These are phyloP conservation scores for Yarrowia sp. DNA, from an alignment of 805 yeast species.

Conservation along the genomic window DNA sequence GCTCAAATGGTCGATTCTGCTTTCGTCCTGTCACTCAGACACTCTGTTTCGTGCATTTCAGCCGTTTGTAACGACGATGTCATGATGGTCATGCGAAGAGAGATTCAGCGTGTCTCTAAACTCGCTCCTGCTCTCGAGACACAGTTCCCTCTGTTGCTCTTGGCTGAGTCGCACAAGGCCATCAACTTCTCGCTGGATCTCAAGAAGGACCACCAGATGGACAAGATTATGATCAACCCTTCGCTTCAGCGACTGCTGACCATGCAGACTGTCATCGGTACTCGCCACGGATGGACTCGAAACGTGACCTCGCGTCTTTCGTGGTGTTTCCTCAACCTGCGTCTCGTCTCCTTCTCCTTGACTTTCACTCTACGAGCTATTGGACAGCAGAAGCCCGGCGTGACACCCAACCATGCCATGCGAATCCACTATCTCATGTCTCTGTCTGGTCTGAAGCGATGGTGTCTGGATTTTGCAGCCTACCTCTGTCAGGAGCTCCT, in stretches of 20 bases:
- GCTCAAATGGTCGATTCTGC: slow-evolving; percentile 48
- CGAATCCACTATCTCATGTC: slow-evolving; percentile 43
- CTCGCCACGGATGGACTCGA: slow-evolving; percentile 55
- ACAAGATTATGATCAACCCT: slow-evolving; percentile 74
- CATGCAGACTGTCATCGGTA: slow-evolving; percentile 72
- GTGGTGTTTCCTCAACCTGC: slow-evolving; percentile 68
- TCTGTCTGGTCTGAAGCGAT: slow-evolving; percentile 76
- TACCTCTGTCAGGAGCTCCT: slow-evolving; percentile 72
- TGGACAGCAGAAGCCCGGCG: slow-evolving; percentile 55
- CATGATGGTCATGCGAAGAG: slow-evolving; percentile 60
- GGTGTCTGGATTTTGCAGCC: slow-evolving; percentile 83
- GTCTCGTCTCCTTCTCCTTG: slow-evolving; percentile 74
- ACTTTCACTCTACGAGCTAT: slow-evolving; percentile 65
- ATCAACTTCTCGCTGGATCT: slow-evolving; percentile 74
- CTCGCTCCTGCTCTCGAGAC: slow-evolving; percentile 45
- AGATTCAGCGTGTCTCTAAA: slow-evolving; percentile 50
- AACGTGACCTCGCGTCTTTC: slow-evolving; percentile 59
- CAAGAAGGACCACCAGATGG: slow-evolving; percentile 71
- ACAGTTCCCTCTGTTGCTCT: slow-evolving; percentile 54
- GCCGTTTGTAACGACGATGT: slow-evolving; percentile 75
- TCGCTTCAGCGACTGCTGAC: slow-evolving; percentile 77
- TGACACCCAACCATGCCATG: slow-evolving; percentile 54
- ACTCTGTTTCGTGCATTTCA: slow-evolving; percentile 73
- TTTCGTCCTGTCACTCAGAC: slow-evolving; percentile 68
- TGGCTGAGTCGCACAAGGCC: slow-evolving; percentile 76